Evolutionary conservation across 305 asterid species (phyloP).

Genomic region (Andrographis paniculata): DNA sequence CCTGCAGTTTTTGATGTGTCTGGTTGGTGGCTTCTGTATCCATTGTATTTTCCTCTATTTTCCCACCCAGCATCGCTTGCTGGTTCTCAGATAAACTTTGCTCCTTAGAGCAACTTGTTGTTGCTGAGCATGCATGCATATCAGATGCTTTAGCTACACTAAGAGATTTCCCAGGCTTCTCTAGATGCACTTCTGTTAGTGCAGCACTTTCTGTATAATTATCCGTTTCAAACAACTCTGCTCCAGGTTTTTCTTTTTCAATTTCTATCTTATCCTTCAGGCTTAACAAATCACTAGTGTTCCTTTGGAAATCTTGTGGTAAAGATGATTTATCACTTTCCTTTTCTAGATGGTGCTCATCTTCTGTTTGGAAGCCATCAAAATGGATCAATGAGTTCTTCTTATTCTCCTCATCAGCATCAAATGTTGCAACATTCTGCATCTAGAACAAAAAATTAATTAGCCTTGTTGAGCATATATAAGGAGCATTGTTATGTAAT

Average conservation of each 20-base stretch:
- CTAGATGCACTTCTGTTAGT: slow-evolving; percentile 16
- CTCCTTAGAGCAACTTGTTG: slow-evolving; percentile 14
- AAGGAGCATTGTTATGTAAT: neutral
- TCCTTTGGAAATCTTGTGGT: slow-evolving; percentile 15
- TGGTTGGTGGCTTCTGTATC: slow-evolving; percentile 13
- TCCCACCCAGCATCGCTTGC: slow-evolving; percentile 12
- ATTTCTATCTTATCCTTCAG: slow-evolving; percentile 8
- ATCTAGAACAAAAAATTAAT: slow-evolving; percentile 10
- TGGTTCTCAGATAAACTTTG: slow-evolving; percentile 8
- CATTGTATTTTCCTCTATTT: slow-evolving; percentile 15
- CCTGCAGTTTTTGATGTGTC: slow-evolving; percentile 19
- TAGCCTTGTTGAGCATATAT: slow-evolving; percentile 10
- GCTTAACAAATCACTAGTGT: slow-evolving; percentile 15
- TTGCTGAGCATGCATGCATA: no score
- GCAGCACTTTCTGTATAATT: slow-evolving; percentile 8
- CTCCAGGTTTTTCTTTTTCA: slow-evolving; percentile 17
- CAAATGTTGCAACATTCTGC: slow-evolving; percentile 25
- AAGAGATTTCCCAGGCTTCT: slow-evolving; percentile 14
- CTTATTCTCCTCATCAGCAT: slow-evolving; percentile 22
- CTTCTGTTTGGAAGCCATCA: slow-evolving; percentile 21
- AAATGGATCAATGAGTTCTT: slow-evolving; percentile 18
- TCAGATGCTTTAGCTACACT: slow-evolving; percentile 16
- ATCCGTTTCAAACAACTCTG: slow-evolving; percentile 16
- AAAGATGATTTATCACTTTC: slow-evolving; percentile 18
- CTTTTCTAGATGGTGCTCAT: slow-evolving; percentile 17